These are phyloP conservation scores for Acanthamoeba castellanii DNA, from an alignment of 208 protist genomes.

Conservation along the genomic window DNA sequence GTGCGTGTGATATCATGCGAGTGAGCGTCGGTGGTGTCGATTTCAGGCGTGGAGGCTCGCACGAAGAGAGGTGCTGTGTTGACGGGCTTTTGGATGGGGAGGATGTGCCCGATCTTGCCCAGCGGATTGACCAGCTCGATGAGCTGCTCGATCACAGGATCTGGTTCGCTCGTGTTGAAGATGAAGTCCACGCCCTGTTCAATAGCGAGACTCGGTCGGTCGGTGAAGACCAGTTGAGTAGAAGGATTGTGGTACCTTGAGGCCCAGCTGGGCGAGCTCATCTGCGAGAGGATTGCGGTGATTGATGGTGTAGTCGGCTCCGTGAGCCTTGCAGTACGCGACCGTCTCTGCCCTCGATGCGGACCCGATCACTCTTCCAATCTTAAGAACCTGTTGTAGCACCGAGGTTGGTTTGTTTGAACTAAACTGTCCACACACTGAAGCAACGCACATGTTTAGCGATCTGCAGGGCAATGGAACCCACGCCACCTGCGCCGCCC, in stretches of 20 bases:
- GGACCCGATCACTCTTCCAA: conserved; percentile 54
- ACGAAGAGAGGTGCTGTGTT: conserved; percentile 52
- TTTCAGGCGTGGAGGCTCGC: background rate
- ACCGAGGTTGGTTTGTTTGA: background rate
- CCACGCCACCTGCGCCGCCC: conserved; percentile 53
- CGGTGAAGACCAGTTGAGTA: background rate
- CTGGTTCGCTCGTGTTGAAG: conserved; percentile 45
- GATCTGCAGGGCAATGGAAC: conserved; percentile 62
- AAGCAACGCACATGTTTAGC: conserved; percentile 31
- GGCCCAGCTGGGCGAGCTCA: background rate
- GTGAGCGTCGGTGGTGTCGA: background rate
- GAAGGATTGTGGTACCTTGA: background rate
- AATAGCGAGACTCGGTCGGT: too few relatives aligned
- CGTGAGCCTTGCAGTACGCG: background rate
- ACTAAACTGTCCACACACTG: too few relatives aligned
- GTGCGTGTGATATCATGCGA: background rate
- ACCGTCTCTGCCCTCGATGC: conserved; percentile 2
- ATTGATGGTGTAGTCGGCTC: conserved; percentile 54
- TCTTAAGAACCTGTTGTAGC: conserved; percentile 19
- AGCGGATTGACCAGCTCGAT: conserved; percentile 42
- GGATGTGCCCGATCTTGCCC: conserved; percentile 56
- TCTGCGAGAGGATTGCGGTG: background rate
- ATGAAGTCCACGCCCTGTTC: conserved; percentile 60
- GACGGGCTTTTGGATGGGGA: background rate
- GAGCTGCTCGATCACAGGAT: conserved; percentile 41